Evolutionary conservation across 2,329 filamentous ascomycete species (phyloP).

Genomic region (Aschersonia sp.): DNA sequence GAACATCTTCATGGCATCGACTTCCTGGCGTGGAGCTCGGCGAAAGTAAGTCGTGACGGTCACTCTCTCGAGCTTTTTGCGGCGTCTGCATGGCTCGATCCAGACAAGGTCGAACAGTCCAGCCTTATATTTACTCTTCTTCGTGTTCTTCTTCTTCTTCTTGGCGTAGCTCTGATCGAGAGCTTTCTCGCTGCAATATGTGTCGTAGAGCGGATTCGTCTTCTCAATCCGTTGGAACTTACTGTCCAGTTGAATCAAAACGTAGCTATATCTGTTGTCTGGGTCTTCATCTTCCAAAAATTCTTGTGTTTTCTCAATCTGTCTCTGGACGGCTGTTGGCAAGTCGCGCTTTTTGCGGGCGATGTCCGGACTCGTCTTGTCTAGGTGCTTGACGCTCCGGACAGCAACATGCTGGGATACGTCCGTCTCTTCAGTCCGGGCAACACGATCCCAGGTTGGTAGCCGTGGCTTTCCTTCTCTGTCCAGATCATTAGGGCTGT

Average conservation of each 20-base stretch:
- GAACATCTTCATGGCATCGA: slow-evolving; percentile 15
- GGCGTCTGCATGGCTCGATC: slow-evolving; percentile 12
- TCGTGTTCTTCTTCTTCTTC: slow-evolving; percentile 7
- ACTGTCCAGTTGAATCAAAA: slow-evolving; percentile 29
- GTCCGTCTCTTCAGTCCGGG: slow-evolving; percentile 16
- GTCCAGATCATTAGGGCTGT: slow-evolving; percentile 17
- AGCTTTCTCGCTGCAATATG: background rate
- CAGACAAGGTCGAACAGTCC: background rate
- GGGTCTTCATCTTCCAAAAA: slow-evolving; percentile 18
- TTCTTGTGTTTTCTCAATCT: slow-evolving; percentile 24
- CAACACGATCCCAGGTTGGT: slow-evolving; percentile 26
- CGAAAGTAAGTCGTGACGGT: slow-evolving; percentile 32
- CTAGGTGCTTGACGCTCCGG: slow-evolving; percentile 21
- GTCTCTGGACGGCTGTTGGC: slow-evolving; percentile 20
- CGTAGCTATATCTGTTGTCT: slow-evolving; percentile 24
- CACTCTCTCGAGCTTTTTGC: slow-evolving; percentile 19
- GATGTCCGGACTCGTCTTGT: slow-evolving; percentile 12
- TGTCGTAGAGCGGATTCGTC: background rate
- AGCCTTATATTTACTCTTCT: slow-evolving; percentile 6
- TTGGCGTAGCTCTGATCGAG: background rate
- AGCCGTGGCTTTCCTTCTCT: slow-evolving; percentile 17
- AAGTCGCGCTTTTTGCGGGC: slow-evolving; percentile 24
- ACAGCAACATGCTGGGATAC: slow-evolving; percentile 22
- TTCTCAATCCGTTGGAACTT: slow-evolving; percentile 15
- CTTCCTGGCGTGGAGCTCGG: slow-evolving; percentile 17